Conservation (phyloP, 2,329 filamentous ascomycete species). For the Talaromyces sp. region DNA sequence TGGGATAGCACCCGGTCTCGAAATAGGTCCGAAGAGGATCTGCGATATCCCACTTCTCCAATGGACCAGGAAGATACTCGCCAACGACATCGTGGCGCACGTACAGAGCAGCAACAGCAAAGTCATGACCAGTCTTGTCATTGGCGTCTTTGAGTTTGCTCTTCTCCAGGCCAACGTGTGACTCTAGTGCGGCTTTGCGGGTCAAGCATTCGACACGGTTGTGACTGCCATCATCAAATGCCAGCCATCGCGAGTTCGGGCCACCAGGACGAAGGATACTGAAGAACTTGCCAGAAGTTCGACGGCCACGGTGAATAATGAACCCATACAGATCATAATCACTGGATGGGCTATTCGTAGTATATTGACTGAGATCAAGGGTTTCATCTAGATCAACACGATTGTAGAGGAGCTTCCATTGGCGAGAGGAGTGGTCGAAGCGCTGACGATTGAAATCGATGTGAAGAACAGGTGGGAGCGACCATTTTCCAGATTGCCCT, state of each 20-base stretch:
- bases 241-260: slow-evolving; percentile 53
- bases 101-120: slow-evolving; percentile 54
- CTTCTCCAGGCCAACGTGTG: slow-evolving; percentile 44
- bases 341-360: slow-evolving; percentile 28
- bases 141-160: slow-evolving; percentile 37
- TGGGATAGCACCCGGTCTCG: slow-evolving; percentile 22
- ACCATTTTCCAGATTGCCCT: slow-evolving; percentile 33
- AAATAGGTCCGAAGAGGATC: slow-evolving; percentile 37
- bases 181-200: slow-evolving; percentile 48
- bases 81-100: slow-evolving; percentile 46
- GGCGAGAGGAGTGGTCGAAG: slow-evolving; percentile 49
- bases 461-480: slow-evolving; percentile 46
- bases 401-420: slow-evolving; percentile 55
- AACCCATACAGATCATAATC: slow-evolving; percentile 57
- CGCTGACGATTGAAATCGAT: slow-evolving; percentile 55
- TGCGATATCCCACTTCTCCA: slow-evolving; percentile 46
- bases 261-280: slow-evolving; percentile 56
- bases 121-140: slow-evolving; percentile 39
- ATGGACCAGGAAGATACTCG: slow-evolving; percentile 36
- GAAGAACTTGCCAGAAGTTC: slow-evolving; percentile 56
- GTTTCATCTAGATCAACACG: slow-evolving; percentile 53
- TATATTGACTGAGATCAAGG: slow-evolving; percentile 40
- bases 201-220: slow-evolving; percentile 55
- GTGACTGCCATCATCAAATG: slow-evolving; percentile 52
- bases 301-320: slow-evolving; percentile 54